A percentile compares a stretch with the other conserved stretches of the same genome.
Conservation (phyloP, 202 grass and related monocot species). For the Carex sylvatica region DNA sequence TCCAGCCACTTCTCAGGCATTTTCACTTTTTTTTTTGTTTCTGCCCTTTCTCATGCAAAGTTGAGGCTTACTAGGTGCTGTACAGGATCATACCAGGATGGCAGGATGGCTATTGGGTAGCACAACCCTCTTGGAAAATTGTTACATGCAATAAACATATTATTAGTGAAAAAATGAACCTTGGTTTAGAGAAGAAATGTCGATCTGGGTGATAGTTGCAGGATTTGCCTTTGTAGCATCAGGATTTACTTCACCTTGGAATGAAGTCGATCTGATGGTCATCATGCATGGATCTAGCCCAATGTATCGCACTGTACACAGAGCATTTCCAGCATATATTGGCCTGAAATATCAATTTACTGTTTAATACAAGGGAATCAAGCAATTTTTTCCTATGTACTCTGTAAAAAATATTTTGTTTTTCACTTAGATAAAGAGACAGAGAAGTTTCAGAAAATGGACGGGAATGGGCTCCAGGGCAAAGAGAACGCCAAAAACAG, state of each 20-base stretch:
- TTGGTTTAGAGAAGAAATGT: conserved; percentile 86
- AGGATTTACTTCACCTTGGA: conserved; percentile 35
- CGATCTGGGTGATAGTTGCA: conserved; percentile 73
- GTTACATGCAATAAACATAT: background rate
- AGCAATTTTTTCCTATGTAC: background rate
- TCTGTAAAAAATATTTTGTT: background rate
- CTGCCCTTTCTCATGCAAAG: background rate
- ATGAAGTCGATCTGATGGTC: conserved; percentile 90
- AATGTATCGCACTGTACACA: conserved; percentile 73
- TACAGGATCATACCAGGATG: background rate
- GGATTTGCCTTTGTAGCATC: conserved; percentile 42
- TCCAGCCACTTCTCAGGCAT: background rate
- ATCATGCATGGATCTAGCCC: conserved; percentile 77
- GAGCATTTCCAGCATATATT: conserved; percentile 98
- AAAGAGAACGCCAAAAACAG: too few species aligned
- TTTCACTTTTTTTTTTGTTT: conserved; percentile 4
- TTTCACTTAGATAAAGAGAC: background rate
- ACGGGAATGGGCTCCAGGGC: background rate
- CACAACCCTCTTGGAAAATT: background rate
- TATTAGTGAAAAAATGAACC: conserved; percentile 46
- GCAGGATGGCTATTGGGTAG: too few species aligned
- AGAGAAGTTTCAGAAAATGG: background rate
- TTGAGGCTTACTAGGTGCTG: background rate
- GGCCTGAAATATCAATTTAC: conserved; percentile 43
- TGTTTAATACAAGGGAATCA: background rate